Evolutionary conservation across 1,139 yeast species (phyloP), one percentile per base, ranked within the genome.

Genomic region (Kodamaea arcana): DNA sequence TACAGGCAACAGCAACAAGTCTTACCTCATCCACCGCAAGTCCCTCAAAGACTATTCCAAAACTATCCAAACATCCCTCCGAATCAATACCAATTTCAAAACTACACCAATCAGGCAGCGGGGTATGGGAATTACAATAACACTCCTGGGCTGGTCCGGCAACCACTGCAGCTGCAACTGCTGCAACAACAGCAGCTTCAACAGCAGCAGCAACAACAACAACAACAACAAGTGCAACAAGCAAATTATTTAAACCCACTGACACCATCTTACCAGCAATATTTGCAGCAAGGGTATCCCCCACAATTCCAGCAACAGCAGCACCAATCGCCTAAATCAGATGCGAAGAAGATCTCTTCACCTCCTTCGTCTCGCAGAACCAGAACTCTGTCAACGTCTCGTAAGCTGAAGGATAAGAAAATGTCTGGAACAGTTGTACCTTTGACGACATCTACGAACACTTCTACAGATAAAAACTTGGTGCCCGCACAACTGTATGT

Each of bases 401-500:
- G 29, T 24, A 37, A 35, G 21, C 21, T 36, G 3, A 38, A 38
- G 31, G 41, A 36, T 15, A 36, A 36, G 13, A 18, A 28, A 10
- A 30, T 33, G n/a, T 12, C 36, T 2, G 37, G 37, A 13, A 31
- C 33, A 14, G 40, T 31, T 3, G 29, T 31, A 4, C 33, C 37
- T 12, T 36, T 38, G 29, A 31, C 37, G 12, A 29, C 37, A 4
- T 15, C 33, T 13, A 31, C 33, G 23, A 36, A 29, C 30, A 34
- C 37, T 15, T 31, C 41, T 7, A 36, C 32, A 12, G 43, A 42
- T 28, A 41, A 37, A 35, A 50, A 51, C 30, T 50, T 69, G 30
- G 66, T 71, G 15, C 65, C 76, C 4, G 72, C 70, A 0, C 75
- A 69, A 41, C 75, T 70, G 36, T 58, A 66, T 27, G 65, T 65